Evolutionary conservation across 306 rosid species (phyloP), one percentile per base, ranked within the genome.

Genomic region (Crataegus laevigata): DNA sequence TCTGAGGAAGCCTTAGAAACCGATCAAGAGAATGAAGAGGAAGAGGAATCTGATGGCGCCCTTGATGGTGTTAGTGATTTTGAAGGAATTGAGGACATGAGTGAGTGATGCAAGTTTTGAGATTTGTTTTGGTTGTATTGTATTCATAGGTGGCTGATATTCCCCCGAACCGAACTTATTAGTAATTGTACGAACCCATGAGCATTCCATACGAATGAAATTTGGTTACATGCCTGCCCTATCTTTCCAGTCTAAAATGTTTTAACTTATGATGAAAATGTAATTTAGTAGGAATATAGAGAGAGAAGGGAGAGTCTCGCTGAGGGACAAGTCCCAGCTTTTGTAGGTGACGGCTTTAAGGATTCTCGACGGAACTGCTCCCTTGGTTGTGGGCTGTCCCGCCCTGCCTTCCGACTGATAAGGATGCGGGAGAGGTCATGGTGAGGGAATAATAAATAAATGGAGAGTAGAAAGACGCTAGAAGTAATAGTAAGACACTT

Each of bases 1-100:
- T 86, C 88, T 1, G 89, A 83, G 17, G 94, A 90, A 17, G 87
- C 80, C 42, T 90, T 90, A 96, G 96, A 86, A 72, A 88, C 91
- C 14, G 91, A 92, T 72, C 71, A 74, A 77, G 87, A 81, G 59
- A 51, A 61, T 21, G 52, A 72, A 22, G 82, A 88, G 19, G 91
- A 34, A 19, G 24, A 74, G 38, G 84, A 71, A 42, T 72, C 84
- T 1, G 87, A 75, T 6, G 87, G 79, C 47, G 84, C 75, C 40
- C 71, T 81, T 65, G 88, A 75, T 22, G 82, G 80, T 71, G 89
- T 77, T 38, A 63, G 82, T 68, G 85, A 85, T 58, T 71, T 77
- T 52, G 92, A 87, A 79, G 90, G 74, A 40, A 75, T 79, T 60
- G 89, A 84, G 45, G 89, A 74, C 77, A 57, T 75, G 84, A 83